These are phyloP conservation scores for Pneumocystis murina DNA, from an alignment of 1,139 yeast species.

Conservation along the genomic window DNA sequence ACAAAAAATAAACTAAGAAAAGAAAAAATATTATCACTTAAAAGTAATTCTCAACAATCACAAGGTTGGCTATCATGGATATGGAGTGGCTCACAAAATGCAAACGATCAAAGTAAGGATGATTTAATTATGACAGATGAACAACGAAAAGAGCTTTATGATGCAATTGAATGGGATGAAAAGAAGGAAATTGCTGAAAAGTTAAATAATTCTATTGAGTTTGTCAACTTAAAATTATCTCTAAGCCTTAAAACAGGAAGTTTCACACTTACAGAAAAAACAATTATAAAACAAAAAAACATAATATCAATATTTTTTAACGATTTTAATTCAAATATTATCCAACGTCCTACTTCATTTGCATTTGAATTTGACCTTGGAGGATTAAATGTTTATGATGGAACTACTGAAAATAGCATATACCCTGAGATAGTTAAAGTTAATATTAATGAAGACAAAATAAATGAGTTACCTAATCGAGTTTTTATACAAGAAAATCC, in stretches of 20 bases:
- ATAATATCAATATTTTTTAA: constrained; percentile 18
- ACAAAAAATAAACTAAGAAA: constrained; percentile 54
- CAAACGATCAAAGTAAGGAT: constrained; percentile 6
- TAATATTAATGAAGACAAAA: constrained; percentile 37
- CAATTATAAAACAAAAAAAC: constrained; percentile 16
- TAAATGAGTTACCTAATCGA: constrained; percentile 17
- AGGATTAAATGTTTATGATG: constrained; percentile 78
- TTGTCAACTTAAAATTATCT: constrained; percentile 49
- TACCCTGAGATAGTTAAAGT: constrained; percentile 84
- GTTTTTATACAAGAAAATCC: constrained; percentile 11
- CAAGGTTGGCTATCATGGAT: constrained; percentile 26
- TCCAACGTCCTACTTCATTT: constrained; percentile 68
- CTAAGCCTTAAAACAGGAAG: constrained; percentile 69
- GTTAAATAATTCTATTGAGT: constrained; percentile 53
- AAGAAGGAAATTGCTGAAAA: constrained; percentile 35
- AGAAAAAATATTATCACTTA: constrained; percentile 27
- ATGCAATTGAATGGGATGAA: constrained; percentile 86
- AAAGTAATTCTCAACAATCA: constrained; percentile 10
- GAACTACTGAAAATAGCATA: constrained; percentile 47
- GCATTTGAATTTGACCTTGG: constrained; percentile 56
- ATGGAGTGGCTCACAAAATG: constrained; percentile 22
- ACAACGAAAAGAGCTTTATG: constrained; percentile 57
- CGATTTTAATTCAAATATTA: constrained; percentile 39
- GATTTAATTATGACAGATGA: constrained; percentile 29
- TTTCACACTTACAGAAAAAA: constrained; percentile 38